These are phyloP conservation scores for Tranzscheliella williamsii DNA, from an alignment of 1,284 basidiomycete genomes.

Conservation along the genomic window DNA sequence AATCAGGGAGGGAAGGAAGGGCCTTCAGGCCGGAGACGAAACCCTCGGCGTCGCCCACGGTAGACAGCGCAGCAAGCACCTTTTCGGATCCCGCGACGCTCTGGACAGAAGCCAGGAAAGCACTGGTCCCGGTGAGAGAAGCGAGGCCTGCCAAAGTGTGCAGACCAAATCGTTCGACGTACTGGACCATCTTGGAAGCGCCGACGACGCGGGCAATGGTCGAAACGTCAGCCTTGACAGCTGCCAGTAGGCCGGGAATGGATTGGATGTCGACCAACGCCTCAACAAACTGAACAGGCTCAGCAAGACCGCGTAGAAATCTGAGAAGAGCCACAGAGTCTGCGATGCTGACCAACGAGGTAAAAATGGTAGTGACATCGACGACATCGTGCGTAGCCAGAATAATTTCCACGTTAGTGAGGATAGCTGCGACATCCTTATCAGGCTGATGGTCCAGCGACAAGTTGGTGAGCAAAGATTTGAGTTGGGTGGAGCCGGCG, in stretches of 20 bases:
- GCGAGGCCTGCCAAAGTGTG: neutral
- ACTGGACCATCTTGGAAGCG: neutral
- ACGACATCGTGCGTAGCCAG: constrained; percentile 9
- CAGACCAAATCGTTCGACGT: neutral
- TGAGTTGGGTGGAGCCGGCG: constrained; percentile 2
- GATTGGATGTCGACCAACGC: constrained; percentile 12
- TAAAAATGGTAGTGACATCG: constrained; percentile 4
- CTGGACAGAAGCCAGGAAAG: neutral
- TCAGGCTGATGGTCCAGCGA: constrained; percentile 5
- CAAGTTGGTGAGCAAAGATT: constrained; percentile 1
- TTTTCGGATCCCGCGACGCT: neutral
- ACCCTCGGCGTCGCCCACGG: neutral
- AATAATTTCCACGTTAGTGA: constrained; percentile 6
- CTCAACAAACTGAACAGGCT: constrained; percentile 5
- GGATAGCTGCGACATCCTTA: constrained; percentile 4
- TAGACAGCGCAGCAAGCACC: neutral
- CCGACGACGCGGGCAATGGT: neutral
- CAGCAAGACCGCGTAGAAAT: constrained; percentile 6
- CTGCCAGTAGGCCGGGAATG: constrained; percentile 5
- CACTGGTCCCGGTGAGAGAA: neutral
- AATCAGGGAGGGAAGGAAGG: neutral
- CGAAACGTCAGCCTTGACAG: constrained; percentile 6
- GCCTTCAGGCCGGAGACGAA: neutral
- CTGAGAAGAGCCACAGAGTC: constrained; percentile 5
- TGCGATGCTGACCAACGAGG: constrained; percentile 1